Base-by-base conservation (phyloP, 2,329 filamentous ascomycete species). In the Sporothrix schenckii region DNA sequence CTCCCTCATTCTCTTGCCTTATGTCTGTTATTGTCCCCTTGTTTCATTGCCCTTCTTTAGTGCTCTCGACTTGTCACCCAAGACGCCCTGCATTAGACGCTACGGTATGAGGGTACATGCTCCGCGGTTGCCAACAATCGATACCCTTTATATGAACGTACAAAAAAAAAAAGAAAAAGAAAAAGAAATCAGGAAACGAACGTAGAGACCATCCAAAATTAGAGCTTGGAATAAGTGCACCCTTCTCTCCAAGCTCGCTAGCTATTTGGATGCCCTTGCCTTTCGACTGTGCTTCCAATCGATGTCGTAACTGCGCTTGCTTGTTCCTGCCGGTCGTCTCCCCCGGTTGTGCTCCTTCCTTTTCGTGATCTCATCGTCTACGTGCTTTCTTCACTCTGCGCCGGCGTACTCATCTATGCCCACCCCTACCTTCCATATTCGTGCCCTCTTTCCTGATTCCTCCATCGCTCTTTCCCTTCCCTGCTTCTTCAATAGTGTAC, bases 31-130 rank as follows among this genome's bases (percentile, higher is more conserved):
- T 47, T 63, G 58, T 63, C 52, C 52, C 21, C 52, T 24, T 68
- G 52, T 47, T 68, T 53, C 39, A 27, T 24, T 49, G 24, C 24
- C 44, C 39, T 66, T 50, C 34, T 44, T 34, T 56, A 44, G 65
- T 67, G 50, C 39, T 56, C 50, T 67, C 30, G 47, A 52, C 65
- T 61, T 66, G 63, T 66, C 63, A 66, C 47, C 27, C 47, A 66
- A 30, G 27, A n/a, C 13, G 63, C 63, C 63, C 63, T 66, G 63
- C 63, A 66, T 66, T 66, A 11, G 47, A 30, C 47, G 47, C 47
- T 50, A 27, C 63, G 63, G 47, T 66, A 66, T 24, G 21, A 27
- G 47, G 63, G 47, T 66, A 66, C 39, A 14, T 21, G 63, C 63
- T 52, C 63, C 63, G 47, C 63, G 53, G 61, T 39, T 52, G 30